Percentiles rank a stretch among this genome's conserved stretches.
These are phyloP conservation scores for Naumovozyma castellii DNA, from an alignment of 805 yeast species.

Conservation along the genomic window DNA sequence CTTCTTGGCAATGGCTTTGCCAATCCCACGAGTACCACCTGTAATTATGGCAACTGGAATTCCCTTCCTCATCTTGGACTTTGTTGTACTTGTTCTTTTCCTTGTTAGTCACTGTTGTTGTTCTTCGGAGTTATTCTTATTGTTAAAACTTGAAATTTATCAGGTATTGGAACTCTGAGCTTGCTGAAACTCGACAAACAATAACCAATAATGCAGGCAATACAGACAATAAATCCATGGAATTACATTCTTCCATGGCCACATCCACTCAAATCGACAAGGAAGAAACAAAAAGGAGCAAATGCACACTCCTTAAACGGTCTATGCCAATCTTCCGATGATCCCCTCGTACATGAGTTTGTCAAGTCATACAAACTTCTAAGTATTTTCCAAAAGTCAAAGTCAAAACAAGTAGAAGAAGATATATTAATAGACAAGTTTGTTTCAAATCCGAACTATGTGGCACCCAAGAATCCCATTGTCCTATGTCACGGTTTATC, in stretches of 20 bases:
- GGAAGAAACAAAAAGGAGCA: neutral
- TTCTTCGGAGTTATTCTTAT: too few relatives aligned
- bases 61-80: neutral
- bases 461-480: conserved; percentile 60
- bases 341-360: neutral
- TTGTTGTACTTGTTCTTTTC: neutral
- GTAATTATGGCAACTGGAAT: conserved; percentile 30
- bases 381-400: conserved; percentile 3
- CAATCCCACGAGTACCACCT: conserved; percentile 39
- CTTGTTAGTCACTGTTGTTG: too few relatives aligned
- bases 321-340: neutral
- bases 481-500: conserved; percentile 81
- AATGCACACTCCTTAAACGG: neutral
- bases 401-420: neutral
- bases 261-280: too few relatives aligned
- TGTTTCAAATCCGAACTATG: conserved; percentile 27
- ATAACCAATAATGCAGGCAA: too few relatives aligned
- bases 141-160: too few relatives aligned
- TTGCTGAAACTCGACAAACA: too few relatives aligned
- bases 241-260: too few relatives aligned
- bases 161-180: too few relatives aligned
- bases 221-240: too few relatives aligned
- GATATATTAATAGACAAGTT: neutral
- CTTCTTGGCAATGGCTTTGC: conserved; percentile 27
- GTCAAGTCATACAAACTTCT: neutral